Base-by-base conservation (phyloP, 2,329 filamentous ascomycete species). In the Colletotrichum sp. region DNA sequence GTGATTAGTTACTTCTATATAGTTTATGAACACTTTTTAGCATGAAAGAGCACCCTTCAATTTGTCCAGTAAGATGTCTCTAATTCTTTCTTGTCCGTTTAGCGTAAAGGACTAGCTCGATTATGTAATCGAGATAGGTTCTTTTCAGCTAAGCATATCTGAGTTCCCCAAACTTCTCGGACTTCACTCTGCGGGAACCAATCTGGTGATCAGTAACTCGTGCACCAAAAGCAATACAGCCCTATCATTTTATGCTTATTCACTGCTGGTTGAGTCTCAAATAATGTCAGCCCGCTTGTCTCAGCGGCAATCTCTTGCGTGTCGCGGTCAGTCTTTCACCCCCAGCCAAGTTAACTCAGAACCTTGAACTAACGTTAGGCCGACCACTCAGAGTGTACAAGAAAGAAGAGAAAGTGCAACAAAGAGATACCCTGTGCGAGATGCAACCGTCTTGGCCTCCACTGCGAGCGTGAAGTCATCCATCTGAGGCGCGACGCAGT, bases 191-290 rank as follows among this genome's bases (percentile, higher is more conserved):
- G 12, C n/a, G 1, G 3, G 2, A 52, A 24, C 44, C 10, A 49
- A 12, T 49, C 8, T n/a, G 0, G 39, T 3, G 2, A 44, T n/a
- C 3, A 3, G 18, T 7, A n/a, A 7, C 4, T 13, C n/a, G 44
- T 52, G n/a, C n/a, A 13, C 12, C 10, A 21, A 52, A 1, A 52
- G 10, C 10, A 52, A 52, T 0, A 13, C 2, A 52, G 6, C n/a
- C n/a, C 0, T 1, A 7, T 0, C 0, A 15, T 24, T 0, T 8
- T 8, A 13, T 8, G n/a, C n/a, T 21, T 21, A 8, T 12, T 4
- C 18, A n/a, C 21, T 24, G 3, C 44, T 21, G n/a, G 1, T 10
- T 21, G n/a, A n/a, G 6, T n/a, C 10, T 52, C 12, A 21, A 13
- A 24, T 5, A 1, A 52, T 52, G 44, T 24, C 44, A 13, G 44